Conservation (phyloP, 202 grass and related monocot species). For the Setaria viridis region DNA sequence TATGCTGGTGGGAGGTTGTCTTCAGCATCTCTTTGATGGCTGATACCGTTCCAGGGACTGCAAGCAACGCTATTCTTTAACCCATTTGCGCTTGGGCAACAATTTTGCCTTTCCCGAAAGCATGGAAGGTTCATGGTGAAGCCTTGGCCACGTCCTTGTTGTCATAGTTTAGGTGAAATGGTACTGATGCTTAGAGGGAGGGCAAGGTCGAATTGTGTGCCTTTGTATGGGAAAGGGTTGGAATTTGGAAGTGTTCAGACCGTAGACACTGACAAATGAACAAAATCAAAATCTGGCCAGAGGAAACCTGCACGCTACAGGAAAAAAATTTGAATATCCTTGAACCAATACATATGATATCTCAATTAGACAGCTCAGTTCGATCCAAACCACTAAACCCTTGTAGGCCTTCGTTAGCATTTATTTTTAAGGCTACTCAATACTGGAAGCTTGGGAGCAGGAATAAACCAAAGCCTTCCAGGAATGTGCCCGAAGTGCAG, state of each 20-base stretch:
- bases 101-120: slow-evolving; percentile 26
- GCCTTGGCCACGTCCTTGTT: slow-evolving; percentile 41
- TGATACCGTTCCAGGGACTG: slow-evolving; percentile 41
- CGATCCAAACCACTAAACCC: neutral
- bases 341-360: neutral
- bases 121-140: slow-evolving; percentile 37
- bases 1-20: slow-evolving; percentile 42
- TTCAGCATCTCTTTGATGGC: slow-evolving; percentile 25
- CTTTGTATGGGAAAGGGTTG: neutral
- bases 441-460: neutral
- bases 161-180: slow-evolving; percentile 21
- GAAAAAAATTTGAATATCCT: neutral
- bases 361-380: neutral
- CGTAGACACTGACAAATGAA: neutral
- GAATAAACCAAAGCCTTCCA: neutral
- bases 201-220: neutral
- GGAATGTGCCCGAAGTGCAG: neutral
- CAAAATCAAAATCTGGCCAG: neutral
- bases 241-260: neutral
- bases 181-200: slow-evolving; percentile 1
- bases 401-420: slow-evolving; percentile 17
- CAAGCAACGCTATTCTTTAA: slow-evolving; percentile 52
- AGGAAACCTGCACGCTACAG: neutral
- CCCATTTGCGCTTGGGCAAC: slow-evolving; percentile 32
- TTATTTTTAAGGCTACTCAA: neutral